A percentile compares a stretch with the other conserved stretches of the same genome.
Evolutionary conservation across 805 yeast species (phyloP).

Genomic region (Candida nemodendra): DNA sequence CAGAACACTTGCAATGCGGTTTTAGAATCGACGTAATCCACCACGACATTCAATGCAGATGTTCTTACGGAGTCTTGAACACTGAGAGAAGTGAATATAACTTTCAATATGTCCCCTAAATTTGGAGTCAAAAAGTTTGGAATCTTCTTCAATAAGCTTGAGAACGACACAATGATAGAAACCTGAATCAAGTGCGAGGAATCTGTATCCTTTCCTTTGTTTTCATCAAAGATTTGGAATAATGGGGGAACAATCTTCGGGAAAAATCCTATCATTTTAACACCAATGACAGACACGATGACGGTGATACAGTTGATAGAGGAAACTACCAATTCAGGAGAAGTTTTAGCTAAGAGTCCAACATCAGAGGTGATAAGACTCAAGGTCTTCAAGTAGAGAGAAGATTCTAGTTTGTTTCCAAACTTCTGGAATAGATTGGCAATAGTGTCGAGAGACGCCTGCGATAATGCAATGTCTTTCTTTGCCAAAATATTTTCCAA

Average conservation of each 20-base stretch:
- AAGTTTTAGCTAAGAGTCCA: constrained; percentile 49
- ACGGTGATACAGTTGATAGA: constrained; percentile 71
- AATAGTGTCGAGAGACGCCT: constrained; percentile 67
- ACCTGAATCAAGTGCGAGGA: constrained; percentile 53
- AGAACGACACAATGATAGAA: constrained; percentile 66
- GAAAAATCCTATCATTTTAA: constrained; percentile 79
- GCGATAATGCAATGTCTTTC: constrained; percentile 52
- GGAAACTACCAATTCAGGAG: constrained; percentile 67
- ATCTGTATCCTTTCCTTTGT: constrained; percentile 25
- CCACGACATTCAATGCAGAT: constrained; percentile 58
- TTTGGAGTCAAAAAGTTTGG: constrained; percentile 81
- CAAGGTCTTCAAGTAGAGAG: constrained; percentile 49
- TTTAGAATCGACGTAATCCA: constrained; percentile 65
- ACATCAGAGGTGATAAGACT: constrained; percentile 43
- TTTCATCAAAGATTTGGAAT: constrained; percentile 53
- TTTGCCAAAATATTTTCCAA: constrained; percentile 37
- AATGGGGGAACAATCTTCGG: constrained; percentile 82
- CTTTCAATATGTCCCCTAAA: constrained; percentile 57
- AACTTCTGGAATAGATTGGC: constrained; percentile 64
- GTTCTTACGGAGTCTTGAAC: constrained; percentile 62
- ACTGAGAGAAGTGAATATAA: constrained; percentile 54
- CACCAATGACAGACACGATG: constrained; percentile 73
- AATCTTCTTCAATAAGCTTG: constrained; percentile 74
- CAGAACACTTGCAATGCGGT: constrained; percentile 61
- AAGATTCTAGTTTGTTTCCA: constrained; percentile 48